phyloP scores from a whole-genome alignment of 2,329 filamentous ascomycete species.

The Aspergillus brunneoviolaceus region DNA sequence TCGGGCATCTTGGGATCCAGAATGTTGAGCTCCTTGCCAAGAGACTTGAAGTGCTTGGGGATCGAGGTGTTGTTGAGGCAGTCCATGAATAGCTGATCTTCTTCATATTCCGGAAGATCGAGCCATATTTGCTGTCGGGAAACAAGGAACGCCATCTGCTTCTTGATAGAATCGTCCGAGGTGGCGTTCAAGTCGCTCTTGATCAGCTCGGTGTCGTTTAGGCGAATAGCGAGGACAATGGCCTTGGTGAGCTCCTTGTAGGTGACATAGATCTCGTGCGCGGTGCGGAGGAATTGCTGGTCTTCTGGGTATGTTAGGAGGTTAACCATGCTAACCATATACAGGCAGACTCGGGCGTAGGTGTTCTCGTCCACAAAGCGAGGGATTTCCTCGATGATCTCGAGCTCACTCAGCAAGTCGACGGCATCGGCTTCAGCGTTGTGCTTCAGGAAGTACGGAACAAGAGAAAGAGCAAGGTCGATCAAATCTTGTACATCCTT shows the following conservation, averaged over 20 bases:
- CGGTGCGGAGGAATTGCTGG: slow-evolving; percentile 87
- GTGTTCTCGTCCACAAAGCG: slow-evolving; percentile 92
- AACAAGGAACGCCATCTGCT: slow-evolving; percentile 91
- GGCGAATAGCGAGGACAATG: slow-evolving; percentile 86
- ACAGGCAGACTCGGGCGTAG: slow-evolving; percentile 87
- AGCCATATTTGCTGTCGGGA: slow-evolving; percentile 87
- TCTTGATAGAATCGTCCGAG: slow-evolving; percentile 77
- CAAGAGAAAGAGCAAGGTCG: slow-evolving; percentile 77
- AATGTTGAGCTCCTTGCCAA: slow-evolving; percentile 95
- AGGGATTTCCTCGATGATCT: slow-evolving; percentile 91
- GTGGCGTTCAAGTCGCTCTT: slow-evolving; percentile 76
- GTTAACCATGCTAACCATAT: slow-evolving; percentile 99
- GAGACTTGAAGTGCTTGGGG: slow-evolving; percentile 86
- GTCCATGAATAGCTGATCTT: slow-evolving; percentile 73
- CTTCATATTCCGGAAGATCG: slow-evolving; percentile 63
- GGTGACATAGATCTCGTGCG: slow-evolving; percentile 88
- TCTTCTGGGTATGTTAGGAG: slow-evolving; percentile 97
- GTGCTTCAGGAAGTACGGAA: slow-evolving; percentile 93
- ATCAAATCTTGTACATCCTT: slow-evolving; percentile 80
- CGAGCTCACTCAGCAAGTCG: slow-evolving; percentile 92
- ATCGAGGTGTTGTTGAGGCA: slow-evolving; percentile 85
- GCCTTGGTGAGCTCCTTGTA: slow-evolving; percentile 94
- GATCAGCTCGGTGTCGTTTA: slow-evolving; percentile 85
- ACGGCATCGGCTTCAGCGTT: slow-evolving; percentile 98
- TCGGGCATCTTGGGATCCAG: slow-evolving; percentile 95